These are phyloP conservation scores for Cornus florida DNA, from an alignment of 148 eudicot genomes.

Conservation along the genomic window DNA sequence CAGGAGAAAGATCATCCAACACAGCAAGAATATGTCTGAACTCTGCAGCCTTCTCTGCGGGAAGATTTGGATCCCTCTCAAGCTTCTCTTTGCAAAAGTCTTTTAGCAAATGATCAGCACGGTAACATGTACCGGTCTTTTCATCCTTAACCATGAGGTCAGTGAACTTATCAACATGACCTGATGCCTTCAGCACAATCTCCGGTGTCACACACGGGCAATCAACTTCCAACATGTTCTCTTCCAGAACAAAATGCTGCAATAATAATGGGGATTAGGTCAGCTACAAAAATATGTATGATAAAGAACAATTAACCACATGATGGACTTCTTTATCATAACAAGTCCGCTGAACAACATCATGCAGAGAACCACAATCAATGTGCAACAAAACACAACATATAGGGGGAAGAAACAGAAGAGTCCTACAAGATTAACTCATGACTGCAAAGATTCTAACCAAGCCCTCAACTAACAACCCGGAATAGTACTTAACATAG, in stretches of 20 bases:
- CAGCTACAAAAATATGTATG: slow-evolving; percentile 5
- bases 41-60: slow-evolving; percentile 68
- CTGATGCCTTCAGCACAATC: slow-evolving; percentile 87
- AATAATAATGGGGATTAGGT: slow-evolving; percentile 5
- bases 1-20: slow-evolving; percentile 76
- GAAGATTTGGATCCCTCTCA: slow-evolving; percentile 64
- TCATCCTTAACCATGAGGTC: slow-evolving; percentile 97
- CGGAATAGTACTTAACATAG: too few species aligned
- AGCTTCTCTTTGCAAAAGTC: slow-evolving; percentile 93
- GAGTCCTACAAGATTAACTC: too few species aligned
- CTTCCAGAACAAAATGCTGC: slow-evolving; percentile 93
- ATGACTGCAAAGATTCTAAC: too few species aligned
- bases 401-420: too few species aligned
- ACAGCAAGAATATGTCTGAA: slow-evolving; percentile 76
- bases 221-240: slow-evolving; percentile 97
- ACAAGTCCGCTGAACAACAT: not conserved
- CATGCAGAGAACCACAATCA: not conserved
- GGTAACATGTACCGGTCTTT: slow-evolving; percentile 81
- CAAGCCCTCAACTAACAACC: too few species aligned
- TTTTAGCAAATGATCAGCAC: slow-evolving; percentile 94
- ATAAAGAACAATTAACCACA: not conserved
- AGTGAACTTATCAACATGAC: slow-evolving; percentile 95
- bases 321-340: not conserved
- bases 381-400: too few species aligned
- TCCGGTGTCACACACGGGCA: slow-evolving; percentile 99